Evolutionary conservation across 2,329 filamentous ascomycete genomes (phyloP), one percentile per base, ranked within the genome.

Genomic region (Cladosporium colombiae): DNA sequence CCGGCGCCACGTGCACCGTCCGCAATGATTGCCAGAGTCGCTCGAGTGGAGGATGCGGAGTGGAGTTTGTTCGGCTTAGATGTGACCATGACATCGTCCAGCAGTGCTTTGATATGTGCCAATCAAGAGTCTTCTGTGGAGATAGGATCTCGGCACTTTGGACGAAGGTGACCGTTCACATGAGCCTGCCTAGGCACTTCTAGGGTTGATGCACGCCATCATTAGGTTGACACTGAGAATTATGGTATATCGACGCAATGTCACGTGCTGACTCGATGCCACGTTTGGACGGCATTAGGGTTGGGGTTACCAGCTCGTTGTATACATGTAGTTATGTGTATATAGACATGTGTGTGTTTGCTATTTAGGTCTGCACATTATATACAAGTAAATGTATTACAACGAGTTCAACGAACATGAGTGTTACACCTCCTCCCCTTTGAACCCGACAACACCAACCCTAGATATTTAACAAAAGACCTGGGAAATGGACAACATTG

Each of bases 1-100:
- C 21, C n/a, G n/a, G 55, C 55, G 55, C 55, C 55, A 57, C 55
- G 55, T 57, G 55, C 55, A 33, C 29, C 33, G 21, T 57, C 52
- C 31, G 52, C 52, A 8, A 31, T 55, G 52, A 55, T 55, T 55
- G 52, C 52, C 52, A 55, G 52, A 55, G 29, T 29, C 52, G 52
- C 29, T n/a, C 18, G 23, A 29, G 52, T 55, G 52, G 52, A 55
- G 27, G 52, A 55, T 55, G 52, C 52, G 52, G 29, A 55, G 52
- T 55, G 52, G 52, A 55, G 29, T 55, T n/a, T 55, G 25, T 55
- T 55, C 52, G 52, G 52, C 52, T 55, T 21, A 55, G 31, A 13
- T 31, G 31, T n/a, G 52, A 33, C 40, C 52, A 33, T 55, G 52
- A 55, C 52, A 55, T 55, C 29, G 52, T 46, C n/a, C 2, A 3